Evolutionary conservation across 169 alveolate species (phyloP), one percentile per base, ranked within the genome.

Genomic region (Theileria sp.): DNA sequence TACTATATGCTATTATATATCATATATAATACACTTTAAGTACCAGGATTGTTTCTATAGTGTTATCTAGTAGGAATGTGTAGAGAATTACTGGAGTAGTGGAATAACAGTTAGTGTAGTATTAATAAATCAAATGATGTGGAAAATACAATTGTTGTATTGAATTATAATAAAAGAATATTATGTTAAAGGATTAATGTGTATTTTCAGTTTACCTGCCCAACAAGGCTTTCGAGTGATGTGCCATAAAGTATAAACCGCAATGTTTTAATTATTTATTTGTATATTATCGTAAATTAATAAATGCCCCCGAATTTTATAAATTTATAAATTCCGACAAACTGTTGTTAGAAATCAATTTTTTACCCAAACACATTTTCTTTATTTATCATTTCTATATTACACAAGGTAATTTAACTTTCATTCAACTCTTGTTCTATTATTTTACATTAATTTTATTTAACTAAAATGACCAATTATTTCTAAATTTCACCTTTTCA

Each of bases 211-310:
- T 15, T 60, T 17, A 25, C 2, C 30, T 25, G 68, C 68, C 68
- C 68, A 60, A 60, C 68, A 60, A 60, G 68, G 68, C 36, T 25
- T 28, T 28, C 10, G n/a, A 8, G 30, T 23, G 17, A 60, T 25
- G 68, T 60, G 68, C 30, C 38, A 64, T 3, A 28, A 26, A n/a
- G 15, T 61, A 64, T 38, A 64, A 64, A 64, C 28, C 50, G 23
- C 26, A 7, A 28, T 64, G 72, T 26, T 26, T 25, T 30, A 26
- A 26, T 64, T 32, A 21, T 23, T 21, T 21, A 23, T 15, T 64
- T 64, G 72, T 64, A 64, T 64, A 64, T n/a, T 64, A 64, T 64
- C 72, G 72, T 64, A 64, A 25, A 25, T 23, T 15, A 64, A 28
- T 64, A 64, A 30, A n/a, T 64, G 8, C 36, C 30, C 15, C 30